These are phyloP conservation scores for Citrullus colocynthis DNA, from an alignment of 306 rosid species.

Conservation along the genomic window DNA sequence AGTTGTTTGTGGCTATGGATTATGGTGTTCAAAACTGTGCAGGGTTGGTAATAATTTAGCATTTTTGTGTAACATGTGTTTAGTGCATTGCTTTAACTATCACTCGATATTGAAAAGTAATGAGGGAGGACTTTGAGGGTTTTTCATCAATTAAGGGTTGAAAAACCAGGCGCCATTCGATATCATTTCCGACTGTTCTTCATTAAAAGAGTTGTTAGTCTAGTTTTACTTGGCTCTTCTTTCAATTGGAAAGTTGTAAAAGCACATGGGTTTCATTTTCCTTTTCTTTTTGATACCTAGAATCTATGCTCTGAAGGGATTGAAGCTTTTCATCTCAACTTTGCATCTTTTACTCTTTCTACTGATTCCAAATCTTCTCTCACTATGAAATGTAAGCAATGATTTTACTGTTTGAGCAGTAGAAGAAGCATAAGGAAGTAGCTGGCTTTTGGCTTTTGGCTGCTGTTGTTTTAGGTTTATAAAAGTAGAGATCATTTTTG, in stretches of 20 bases:
- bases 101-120: neutral
- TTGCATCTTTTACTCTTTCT: neutral
- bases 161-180: neutral
- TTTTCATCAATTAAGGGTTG: neutral
- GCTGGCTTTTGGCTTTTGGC: neutral
- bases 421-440: neutral
- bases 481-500: neutral
- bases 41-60: neutral
- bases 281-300: neutral
- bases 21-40: neutral
- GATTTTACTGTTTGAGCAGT: neutral
- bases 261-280: neutral
- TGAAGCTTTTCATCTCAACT: slow-evolving; percentile 1
- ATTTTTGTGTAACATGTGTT: neutral
- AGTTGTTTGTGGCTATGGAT: neutral
- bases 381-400: neutral
- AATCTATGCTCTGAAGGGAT: slow-evolving; percentile 8
- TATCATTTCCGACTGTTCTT: neutral
- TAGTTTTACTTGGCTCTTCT: neutral
- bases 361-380: neutral
- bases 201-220: neutral
- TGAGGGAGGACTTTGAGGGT: neutral
- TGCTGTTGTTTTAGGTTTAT: neutral
- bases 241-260: neutral
- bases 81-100: neutral